These are phyloP conservation scores for Pichia sp. DNA, from an alignment of 1,139 yeast genomes.

Conservation along the genomic window DNA sequence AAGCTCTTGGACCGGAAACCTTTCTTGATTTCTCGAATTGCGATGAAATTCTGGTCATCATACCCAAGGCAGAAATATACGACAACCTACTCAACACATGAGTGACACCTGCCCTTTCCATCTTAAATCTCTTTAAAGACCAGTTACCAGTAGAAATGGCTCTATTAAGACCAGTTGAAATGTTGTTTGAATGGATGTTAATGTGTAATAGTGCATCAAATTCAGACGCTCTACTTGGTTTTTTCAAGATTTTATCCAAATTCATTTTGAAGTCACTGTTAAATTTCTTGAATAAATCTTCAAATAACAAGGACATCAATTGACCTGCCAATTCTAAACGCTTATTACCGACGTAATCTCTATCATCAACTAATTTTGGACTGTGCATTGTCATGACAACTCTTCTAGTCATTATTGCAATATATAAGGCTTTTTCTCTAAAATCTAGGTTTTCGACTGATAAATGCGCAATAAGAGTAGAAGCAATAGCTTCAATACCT, in stretches of 20 bases:
- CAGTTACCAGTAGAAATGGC: conserved; percentile 98
- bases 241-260: conserved; percentile 86
- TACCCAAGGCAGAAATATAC: conserved; percentile 91
- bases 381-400: conserved; percentile 94
- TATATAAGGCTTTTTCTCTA: conserved; percentile 87
- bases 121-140: conserved; percentile 97
- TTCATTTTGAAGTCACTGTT: conserved; percentile 90
- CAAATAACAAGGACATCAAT: conserved; percentile 86
- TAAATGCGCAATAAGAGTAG: conserved; percentile 92
- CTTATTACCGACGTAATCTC: conserved; percentile 98
- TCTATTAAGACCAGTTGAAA: conserved; percentile 89
- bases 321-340: conserved; percentile 97
- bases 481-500: conserved; percentile 96
- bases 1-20: conserved; percentile 98
- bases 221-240: conserved; percentile 91
- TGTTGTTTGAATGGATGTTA: conserved; percentile 84
- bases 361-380: conserved; percentile 92
- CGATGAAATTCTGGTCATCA: conserved; percentile 99
- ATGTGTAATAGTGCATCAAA: conserved; percentile 88
- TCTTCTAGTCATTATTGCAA: conserved; percentile 94
- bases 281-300: conserved; percentile 93
- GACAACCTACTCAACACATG: conserved; percentile 88
- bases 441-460: conserved; percentile 79
- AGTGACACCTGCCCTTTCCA: conserved; percentile 99
- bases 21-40: conserved; percentile 97